Conservation (phyloP, 2,329 filamentous ascomycete species). For the Paecilomyces sp. region DNA sequence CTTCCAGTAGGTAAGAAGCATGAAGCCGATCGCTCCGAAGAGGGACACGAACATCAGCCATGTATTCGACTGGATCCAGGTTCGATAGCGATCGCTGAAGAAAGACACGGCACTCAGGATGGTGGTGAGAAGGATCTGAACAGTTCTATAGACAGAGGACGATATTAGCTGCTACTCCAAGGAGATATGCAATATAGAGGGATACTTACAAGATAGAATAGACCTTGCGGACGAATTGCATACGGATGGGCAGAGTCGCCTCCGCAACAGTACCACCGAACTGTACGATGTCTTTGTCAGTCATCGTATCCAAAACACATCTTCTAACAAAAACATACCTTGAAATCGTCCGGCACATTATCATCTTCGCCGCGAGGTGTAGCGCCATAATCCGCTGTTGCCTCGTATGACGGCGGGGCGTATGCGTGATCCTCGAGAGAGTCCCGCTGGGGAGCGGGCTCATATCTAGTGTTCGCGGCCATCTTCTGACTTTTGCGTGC, state of each 20-base stretch:
- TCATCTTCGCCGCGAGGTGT: conserved; percentile 71
- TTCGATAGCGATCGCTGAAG: conserved; percentile 69
- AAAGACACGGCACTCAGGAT: conserved; percentile 78
- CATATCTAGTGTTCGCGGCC: conserved; percentile 74
- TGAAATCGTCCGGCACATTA: conserved; percentile 95
- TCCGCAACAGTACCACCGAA: conserved; percentile 91
- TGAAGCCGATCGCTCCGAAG: conserved; percentile 74
- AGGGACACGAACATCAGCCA: conserved; percentile 84
- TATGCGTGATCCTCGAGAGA: conserved; percentile 69
- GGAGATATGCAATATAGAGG: background rate
- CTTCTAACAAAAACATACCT: conserved; percentile 45
- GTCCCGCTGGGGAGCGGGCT: conserved; percentile 75
- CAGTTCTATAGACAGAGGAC: conserved; percentile 48
- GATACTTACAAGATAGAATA: conserved; percentile 75
- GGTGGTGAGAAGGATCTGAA: conserved; percentile 80
- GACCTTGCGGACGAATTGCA: conserved; percentile 95
- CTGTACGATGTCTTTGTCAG: conserved; percentile 34
- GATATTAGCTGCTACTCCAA: background rate
- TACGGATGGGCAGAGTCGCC: conserved; percentile 88
- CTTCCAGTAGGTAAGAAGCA: conserved; percentile 90
- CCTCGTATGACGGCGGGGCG: conserved; percentile 76
- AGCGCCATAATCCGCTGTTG: conserved; percentile 52
- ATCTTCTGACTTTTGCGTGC: conserved; percentile 37
- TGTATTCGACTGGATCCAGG: conserved; percentile 77
- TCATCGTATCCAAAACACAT: conserved; percentile 7